A percentile compares a stretch with the other conserved stretches of the same genome.
Evolutionary conservation across 495 filamentous ascomycete genomes (phyloP).

Genomic region (Penicillium cataractarum): DNA sequence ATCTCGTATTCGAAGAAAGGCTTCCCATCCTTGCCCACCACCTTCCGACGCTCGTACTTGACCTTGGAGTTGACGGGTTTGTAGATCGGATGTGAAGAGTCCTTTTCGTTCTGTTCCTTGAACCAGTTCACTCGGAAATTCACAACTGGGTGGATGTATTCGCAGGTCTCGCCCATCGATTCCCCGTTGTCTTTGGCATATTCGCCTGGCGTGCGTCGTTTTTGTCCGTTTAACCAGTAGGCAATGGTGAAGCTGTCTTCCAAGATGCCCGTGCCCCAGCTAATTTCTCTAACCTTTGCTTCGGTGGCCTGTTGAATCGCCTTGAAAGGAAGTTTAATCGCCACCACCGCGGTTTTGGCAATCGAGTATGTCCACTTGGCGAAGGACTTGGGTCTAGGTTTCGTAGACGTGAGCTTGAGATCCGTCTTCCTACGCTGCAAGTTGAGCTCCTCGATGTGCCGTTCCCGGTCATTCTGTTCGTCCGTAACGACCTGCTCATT

Average conservation of each 20-base stretch:
- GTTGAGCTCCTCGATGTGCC: conserved; percentile 8
- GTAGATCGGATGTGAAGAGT: conserved; percentile 12
- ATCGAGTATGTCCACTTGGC: conserved; percentile 9
- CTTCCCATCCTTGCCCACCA: conserved; percentile 10
- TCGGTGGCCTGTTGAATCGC: not conserved
- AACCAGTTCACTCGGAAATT: conserved; percentile 19
- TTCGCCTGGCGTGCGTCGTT: conserved; percentile 23
- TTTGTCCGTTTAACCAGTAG: conserved; percentile 28
- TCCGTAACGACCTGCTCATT: conserved; percentile 18
- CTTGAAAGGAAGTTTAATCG: conserved; percentile 9
- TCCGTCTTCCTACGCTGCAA: not conserved
- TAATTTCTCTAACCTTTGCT: conserved; percentile 11
- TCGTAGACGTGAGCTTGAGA: not conserved
- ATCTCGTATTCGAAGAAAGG: conserved; percentile 21
- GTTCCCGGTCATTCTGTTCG: conserved; percentile 18
- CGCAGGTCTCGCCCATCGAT: conserved; percentile 13
- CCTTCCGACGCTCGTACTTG: conserved; percentile 16
- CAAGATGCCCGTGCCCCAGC: conserved; percentile 27
- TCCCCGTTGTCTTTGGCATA: conserved; percentile 14
- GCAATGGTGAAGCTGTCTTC: conserved; percentile 22
- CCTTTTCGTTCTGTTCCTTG: conserved; percentile 8
- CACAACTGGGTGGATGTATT: conserved; percentile 27
- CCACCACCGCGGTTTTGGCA: not conserved
- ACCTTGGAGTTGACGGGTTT: conserved; percentile 15
- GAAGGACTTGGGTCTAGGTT: conserved; percentile 5